Conservation (phyloP, 2,329 filamentous ascomycete species). For the Huntiella decipiens region DNA sequence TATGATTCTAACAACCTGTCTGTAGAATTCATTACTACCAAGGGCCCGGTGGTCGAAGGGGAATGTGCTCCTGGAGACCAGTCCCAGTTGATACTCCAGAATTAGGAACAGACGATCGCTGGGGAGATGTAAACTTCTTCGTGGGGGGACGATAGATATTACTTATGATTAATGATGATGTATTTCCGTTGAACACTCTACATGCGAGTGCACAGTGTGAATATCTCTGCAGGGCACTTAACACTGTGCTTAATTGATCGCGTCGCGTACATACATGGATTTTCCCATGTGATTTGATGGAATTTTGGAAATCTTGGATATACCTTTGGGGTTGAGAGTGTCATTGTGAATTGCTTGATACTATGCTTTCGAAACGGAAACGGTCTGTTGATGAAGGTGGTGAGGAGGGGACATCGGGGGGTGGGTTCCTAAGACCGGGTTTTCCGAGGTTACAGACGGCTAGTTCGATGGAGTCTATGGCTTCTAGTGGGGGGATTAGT, state of each 20-base stretch:
- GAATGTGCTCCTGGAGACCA: not conserved
- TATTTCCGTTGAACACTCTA: not conserved
- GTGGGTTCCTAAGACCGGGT: not conserved
- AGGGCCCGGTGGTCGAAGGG: not conserved
- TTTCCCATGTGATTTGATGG: too few relatives aligned
- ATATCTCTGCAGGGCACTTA: not conserved
- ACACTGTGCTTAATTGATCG: conserved; percentile 7
- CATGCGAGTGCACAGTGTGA: not conserved
- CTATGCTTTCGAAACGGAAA: conserved; percentile 41
- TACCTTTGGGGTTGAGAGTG: not conserved
- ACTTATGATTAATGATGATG: too few relatives aligned
- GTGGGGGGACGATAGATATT: too few relatives aligned
- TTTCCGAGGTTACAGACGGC: not conserved
- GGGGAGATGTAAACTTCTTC: too few relatives aligned
- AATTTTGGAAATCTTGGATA: not conserved
- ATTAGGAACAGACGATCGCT: too few relatives aligned
- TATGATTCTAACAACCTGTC: not conserved
- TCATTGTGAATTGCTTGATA: not conserved
- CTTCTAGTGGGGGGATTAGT: conserved; percentile 17
- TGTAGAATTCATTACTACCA: conserved; percentile 5
- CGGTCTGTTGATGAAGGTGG: conserved; percentile 34
- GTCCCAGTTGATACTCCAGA: too few relatives aligned
- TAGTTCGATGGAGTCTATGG: not conserved
- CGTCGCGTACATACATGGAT: too few relatives aligned
- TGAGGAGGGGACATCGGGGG: not conserved